A percentile compares a stretch with the other conserved stretches of the same genome.
These are phyloP conservation scores for Biscogniauxia sp. DNA, from an alignment of 2,329 filamentous ascomycete genomes.

Conservation along the genomic window DNA sequence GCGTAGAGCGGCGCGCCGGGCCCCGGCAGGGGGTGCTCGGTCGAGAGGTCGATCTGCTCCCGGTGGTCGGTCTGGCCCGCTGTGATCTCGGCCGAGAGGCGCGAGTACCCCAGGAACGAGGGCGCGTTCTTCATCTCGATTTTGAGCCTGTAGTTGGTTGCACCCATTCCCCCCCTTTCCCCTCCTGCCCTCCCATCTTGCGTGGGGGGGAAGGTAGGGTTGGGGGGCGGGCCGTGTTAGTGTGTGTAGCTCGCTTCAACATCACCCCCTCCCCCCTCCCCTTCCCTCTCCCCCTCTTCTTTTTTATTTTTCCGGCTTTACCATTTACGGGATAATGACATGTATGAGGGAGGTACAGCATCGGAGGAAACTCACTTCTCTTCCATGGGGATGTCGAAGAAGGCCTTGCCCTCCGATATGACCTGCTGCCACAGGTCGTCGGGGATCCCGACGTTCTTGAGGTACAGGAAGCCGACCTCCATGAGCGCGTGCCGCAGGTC, in stretches of 20 bases:
- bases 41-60: slow-evolving; percentile 85
- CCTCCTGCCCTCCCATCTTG: too few relatives aligned
- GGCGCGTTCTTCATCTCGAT: slow-evolving; percentile 73
- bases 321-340: too few relatives aligned
- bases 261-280: too few relatives aligned
- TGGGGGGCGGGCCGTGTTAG: background rate
- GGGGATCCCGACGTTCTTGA: slow-evolving; percentile 74
- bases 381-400: slow-evolving; percentile 73
- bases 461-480: slow-evolving; percentile 85
- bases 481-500: slow-evolving; percentile 73
- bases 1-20: slow-evolving; percentile 66
- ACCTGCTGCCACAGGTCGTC: slow-evolving; percentile 64
- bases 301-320: background rate
- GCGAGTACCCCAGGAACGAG: slow-evolving; percentile 69
- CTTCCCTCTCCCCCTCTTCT: background rate
- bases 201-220: background rate
- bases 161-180: background rate
- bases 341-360: too few relatives aligned
- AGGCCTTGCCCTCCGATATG: slow-evolving; percentile 64
- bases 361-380: slow-evolving; percentile 61
- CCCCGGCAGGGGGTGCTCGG: slow-evolving; percentile 66
- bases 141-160: slow-evolving; percentile 44
- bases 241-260: background rate
- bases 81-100: slow-evolving; percentile 67
- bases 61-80: slow-evolving; percentile 74